These are phyloP conservation scores for Metschnikowia proteae DNA, from an alignment of 805 yeast species.

Conservation along the genomic window DNA sequence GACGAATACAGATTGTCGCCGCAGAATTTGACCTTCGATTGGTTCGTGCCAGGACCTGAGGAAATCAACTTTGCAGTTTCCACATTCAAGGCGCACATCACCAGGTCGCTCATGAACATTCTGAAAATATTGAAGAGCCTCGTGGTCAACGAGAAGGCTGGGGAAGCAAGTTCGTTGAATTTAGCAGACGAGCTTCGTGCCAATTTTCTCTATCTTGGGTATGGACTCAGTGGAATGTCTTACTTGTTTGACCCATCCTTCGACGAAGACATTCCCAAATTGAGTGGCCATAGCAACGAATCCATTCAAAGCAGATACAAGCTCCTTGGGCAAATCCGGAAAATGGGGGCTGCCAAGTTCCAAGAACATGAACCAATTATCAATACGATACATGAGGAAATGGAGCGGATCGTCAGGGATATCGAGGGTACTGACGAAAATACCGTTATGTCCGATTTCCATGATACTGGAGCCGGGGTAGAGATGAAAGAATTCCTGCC, in stretches of 20 bases:
- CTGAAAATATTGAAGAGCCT: slow-evolving; percentile 28
- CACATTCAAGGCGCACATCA: slow-evolving; percentile 49
- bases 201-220: slow-evolving; percentile 54
- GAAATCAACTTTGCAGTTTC: slow-evolving; percentile 62
- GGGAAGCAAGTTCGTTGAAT: slow-evolving; percentile 21
- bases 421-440: slow-evolving; percentile 19
- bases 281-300: slow-evolving; percentile 28
- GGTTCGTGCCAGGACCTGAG: slow-evolving; percentile 66
- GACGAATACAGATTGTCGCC: slow-evolving; percentile 45
- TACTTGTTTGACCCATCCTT: slow-evolving; percentile 70
- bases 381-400: slow-evolving; percentile 31
- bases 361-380: slow-evolving; percentile 22
- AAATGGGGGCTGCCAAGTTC: slow-evolving; percentile 18
- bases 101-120: slow-evolving; percentile 42
- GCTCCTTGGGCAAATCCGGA: slow-evolving; percentile 31
- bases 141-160: slow-evolving; percentile 10
- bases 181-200: slow-evolving; percentile 52
- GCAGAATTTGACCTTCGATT: slow-evolving; percentile 53
- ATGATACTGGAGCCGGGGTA: slow-evolving; percentile 2
- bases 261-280: slow-evolving; percentile 43
- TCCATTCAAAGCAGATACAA: slow-evolving; percentile 34
- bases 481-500: background rate
- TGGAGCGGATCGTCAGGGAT: slow-evolving; percentile 32
- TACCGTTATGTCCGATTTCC: background rate
- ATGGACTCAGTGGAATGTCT: slow-evolving; percentile 66